A percentile compares a stretch with the other conserved stretches of the same genome.
These are phyloP conservation scores for Crassisporium funariophilum DNA, from an alignment of 768 basidiomycete genomes.

Conservation along the genomic window DNA sequence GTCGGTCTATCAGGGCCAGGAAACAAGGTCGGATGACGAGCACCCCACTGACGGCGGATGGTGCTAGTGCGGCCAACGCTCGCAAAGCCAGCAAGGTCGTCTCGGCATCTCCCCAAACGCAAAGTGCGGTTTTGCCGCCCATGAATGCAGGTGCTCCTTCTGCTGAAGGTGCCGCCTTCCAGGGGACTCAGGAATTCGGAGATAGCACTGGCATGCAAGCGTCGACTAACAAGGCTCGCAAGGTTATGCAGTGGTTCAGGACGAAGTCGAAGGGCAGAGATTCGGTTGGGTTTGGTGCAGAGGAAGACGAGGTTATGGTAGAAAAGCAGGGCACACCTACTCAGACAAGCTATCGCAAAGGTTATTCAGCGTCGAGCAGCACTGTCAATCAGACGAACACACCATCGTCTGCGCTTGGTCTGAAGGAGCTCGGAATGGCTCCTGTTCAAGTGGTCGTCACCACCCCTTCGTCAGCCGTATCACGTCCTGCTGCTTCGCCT, in stretches of 20 bases:
- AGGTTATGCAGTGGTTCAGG: conserved; percentile 99
- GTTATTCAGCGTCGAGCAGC: conserved; percentile 34
- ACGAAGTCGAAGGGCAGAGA: conserved; percentile 60
- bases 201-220: conserved; percentile 49
- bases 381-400: conserved; percentile 31
- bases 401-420: conserved; percentile 14
- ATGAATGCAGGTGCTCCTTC: conserved; percentile 6
- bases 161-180: conserved; percentile 19
- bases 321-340: conserved; percentile 28
- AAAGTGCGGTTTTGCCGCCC: conserved; percentile 17
- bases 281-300: conserved; percentile 31
- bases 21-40: conserved; percentile 37
- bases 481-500: conserved; percentile 25
- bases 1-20: conserved; percentile 51
- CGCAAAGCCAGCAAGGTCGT: conserved; percentile 9
- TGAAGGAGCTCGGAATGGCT: conserved; percentile 18
- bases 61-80: conserved; percentile 13
- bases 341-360: conserved; percentile 30
- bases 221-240: conserved; percentile 86
- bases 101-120: conserved; percentile 11
- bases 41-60: conserved; percentile 28
- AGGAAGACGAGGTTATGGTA: conserved; percentile 20
- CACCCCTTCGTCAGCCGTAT: conserved; percentile 31
- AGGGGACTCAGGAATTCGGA: conserved; percentile 29
- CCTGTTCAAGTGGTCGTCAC: conserved; percentile 45